Evolutionary conservation across 805 yeast species (phyloP), one percentile per base, ranked within the genome.

Genomic region (Monosporozyma aerobia): DNA sequence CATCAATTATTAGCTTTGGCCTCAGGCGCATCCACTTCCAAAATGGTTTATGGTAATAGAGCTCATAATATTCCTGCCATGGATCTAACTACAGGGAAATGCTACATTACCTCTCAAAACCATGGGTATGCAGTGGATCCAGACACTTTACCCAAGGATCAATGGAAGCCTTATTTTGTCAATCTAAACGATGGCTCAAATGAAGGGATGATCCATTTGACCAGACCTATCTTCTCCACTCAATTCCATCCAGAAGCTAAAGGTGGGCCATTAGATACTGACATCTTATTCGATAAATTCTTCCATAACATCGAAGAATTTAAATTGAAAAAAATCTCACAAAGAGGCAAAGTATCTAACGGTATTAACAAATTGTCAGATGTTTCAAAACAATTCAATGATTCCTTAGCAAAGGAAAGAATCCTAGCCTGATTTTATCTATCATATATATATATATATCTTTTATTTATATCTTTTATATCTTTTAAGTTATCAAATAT

Each of bases 231-330:
- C 52, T 94, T 92, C 74, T 88, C 97, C 40, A 89, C 97, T 2
- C 99, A 94, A 72, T 94, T 94, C 79, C 99, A 94, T 70, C 99
- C 99, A 48, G 99, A 94, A 73, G 98, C 99, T 53, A 92, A 90
- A 74, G 98, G 99, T 63, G 99, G 99, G 61, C 99, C 99, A 54
- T 78, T 86, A 63, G 99, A 94, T 71, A 87, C 97, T 13, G 79
- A 89, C 2, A 88, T 82, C 73, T 76, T 94, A 70, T 94, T 94
- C 62, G 98, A 94, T 76, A 88, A 83, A 70, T 94, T 87, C 73
- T 82, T 94, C 62, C 79, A 75, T 40, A 77, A 84, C 63, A 83
- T 94, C 57, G 76, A 73, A 47, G 72, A 71, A 47, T 89, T 79
- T 76, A 78, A 62, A 47, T 64, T 65, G 37, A 59, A 62, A 48